Evolutionary conservation across 495 filamentous ascomycete species (phyloP).

Genomic region (Penicillium simplicissimum): DNA sequence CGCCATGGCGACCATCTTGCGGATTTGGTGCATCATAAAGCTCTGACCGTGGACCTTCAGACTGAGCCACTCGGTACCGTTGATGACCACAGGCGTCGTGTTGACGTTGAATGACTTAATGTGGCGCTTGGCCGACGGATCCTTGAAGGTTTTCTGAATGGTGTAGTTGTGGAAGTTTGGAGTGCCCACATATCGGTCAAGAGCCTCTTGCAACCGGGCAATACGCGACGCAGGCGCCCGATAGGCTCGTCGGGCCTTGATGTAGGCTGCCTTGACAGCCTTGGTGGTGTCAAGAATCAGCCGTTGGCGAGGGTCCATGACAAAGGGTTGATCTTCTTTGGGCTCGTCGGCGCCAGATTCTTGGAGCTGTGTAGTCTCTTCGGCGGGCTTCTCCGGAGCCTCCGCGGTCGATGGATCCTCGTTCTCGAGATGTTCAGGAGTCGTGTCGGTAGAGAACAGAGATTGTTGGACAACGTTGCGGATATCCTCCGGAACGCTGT

Average conservation of each 20-base stretch:
- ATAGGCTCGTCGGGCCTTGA: conserved; percentile 75
- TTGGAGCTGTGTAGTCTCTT: neutral
- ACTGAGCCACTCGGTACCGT: conserved; percentile 91
- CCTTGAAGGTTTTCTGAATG: conserved; percentile 74
- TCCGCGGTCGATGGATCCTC: conserved; percentile 8
- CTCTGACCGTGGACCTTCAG: conserved; percentile 95
- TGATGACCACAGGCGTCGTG: conserved; percentile 72
- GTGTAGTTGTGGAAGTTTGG: conserved; percentile 96
- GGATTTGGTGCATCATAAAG: conserved; percentile 99
- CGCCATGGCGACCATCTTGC: conserved; percentile 97
- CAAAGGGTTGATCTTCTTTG: conserved; percentile 16
- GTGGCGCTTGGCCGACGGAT: conserved; percentile 79
- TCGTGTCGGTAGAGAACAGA: conserved; percentile 35
- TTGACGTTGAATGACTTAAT: conserved; percentile 87
- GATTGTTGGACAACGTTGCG: conserved; percentile 43
- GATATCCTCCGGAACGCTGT: conserved; percentile 49
- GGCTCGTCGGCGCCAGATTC: conserved; percentile 7
- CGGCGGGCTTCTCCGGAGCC: neutral
- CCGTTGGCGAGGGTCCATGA: conserved; percentile 29
- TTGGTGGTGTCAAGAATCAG: conserved; percentile 64
- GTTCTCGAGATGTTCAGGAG: conserved; percentile 15
- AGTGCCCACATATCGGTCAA: conserved; percentile 76
- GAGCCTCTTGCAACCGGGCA: conserved; percentile 66
- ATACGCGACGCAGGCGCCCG: conserved; percentile 73
- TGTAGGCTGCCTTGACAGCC: conserved; percentile 73